Conservation (phyloP, 164 flowering plant genomes). For the Paratinospora sagittata region DNA sequence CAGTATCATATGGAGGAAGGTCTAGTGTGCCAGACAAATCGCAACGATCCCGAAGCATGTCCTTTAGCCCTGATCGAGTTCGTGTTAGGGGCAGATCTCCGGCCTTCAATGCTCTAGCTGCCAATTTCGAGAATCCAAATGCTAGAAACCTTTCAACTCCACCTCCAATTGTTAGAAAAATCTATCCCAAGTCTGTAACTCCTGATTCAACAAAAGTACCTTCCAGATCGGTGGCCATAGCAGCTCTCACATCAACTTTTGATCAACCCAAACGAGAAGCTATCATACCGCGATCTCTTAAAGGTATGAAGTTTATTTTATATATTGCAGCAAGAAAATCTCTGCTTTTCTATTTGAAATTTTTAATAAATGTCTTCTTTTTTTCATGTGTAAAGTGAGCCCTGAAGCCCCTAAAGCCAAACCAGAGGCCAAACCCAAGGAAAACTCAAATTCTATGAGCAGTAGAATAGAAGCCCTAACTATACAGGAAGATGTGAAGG, state of each 20-base stretch:
- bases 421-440: slow-evolving; percentile 39
- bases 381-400: slow-evolving; percentile 30
- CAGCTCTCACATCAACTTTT: slow-evolving; percentile 58
- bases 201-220: slow-evolving; percentile 57
- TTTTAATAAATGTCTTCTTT: background rate
- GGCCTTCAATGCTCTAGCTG: slow-evolving; percentile 92
- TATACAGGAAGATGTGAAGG: slow-evolving; percentile 76
- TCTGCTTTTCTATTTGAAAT: background rate
- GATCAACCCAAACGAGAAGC: slow-evolving; percentile 47
- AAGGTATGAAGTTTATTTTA: slow-evolving; percentile 43
- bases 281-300: slow-evolving; percentile 44
- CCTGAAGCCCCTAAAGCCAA: slow-evolving; percentile 41
- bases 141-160: slow-evolving; percentile 95
- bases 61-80: slow-evolving; percentile 95
- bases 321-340: background rate
- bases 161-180: slow-evolving; percentile 80
- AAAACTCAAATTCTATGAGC: slow-evolving; percentile 43
- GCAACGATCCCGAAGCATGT: slow-evolving; percentile 94
- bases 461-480: slow-evolving; percentile 56
- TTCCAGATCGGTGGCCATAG: slow-evolving; percentile 68
- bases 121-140: slow-evolving; percentile 76
- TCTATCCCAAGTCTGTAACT: slow-evolving; percentile 77
- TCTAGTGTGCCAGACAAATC: slow-evolving; percentile 88
- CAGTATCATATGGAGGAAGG: slow-evolving; percentile 78
- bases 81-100: slow-evolving; percentile 99